A percentile compares a stretch with the other conserved stretches of the same genome.
Conservation (phyloP, 2,329 filamentous ascomycete genomes). For the Elsinoe ampelina region DNA sequence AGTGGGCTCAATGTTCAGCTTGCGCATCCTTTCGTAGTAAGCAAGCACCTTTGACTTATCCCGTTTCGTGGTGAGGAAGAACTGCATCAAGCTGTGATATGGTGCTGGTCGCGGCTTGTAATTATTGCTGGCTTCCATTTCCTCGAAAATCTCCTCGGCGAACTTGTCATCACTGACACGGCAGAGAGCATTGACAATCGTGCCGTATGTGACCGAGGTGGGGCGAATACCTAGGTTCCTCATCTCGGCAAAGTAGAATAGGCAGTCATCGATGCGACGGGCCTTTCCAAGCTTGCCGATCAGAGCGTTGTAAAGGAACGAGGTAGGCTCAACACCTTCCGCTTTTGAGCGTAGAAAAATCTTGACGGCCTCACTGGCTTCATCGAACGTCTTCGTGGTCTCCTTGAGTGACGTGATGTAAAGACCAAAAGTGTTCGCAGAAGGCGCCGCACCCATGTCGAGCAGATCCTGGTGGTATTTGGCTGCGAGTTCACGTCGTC, state of each 20-base stretch:
- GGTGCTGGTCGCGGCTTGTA: conserved; percentile 96
- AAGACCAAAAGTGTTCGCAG: conserved; percentile 93
- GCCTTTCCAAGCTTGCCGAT: conserved; percentile 98
- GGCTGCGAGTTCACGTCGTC: conserved; percentile 70
- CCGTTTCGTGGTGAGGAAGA: conserved; percentile 94
- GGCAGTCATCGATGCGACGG: conserved; percentile 91
- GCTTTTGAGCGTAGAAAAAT: conserved; percentile 91
- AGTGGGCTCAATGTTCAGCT: conserved; percentile 77
- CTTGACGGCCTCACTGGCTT: conserved; percentile 91
- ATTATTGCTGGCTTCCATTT: conserved; percentile 98
- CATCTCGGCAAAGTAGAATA: conserved; percentile 99
- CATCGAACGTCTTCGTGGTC: conserved; percentile 93
- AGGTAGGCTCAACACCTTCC: conserved; percentile 90
- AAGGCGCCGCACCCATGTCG: conserved; percentile 81
- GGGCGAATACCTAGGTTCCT: conserved; percentile 83
- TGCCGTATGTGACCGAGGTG: conserved; percentile 95
- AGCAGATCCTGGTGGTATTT: conserved; percentile 87
- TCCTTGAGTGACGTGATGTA: conserved; percentile 99
- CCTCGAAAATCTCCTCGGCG: conserved; percentile 93
- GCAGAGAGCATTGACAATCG: conserved; percentile 94
- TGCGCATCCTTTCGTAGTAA: conserved; percentile 92
- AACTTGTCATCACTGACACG: conserved; percentile 96
- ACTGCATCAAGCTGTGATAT: conserved; percentile 99
- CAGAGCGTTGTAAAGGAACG: conserved; percentile 94
- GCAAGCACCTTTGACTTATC: conserved; percentile 87